Conservation (phyloP, 2,329 filamentous ascomycete genomes). For the Phaeoacremonium minimum region DNA sequence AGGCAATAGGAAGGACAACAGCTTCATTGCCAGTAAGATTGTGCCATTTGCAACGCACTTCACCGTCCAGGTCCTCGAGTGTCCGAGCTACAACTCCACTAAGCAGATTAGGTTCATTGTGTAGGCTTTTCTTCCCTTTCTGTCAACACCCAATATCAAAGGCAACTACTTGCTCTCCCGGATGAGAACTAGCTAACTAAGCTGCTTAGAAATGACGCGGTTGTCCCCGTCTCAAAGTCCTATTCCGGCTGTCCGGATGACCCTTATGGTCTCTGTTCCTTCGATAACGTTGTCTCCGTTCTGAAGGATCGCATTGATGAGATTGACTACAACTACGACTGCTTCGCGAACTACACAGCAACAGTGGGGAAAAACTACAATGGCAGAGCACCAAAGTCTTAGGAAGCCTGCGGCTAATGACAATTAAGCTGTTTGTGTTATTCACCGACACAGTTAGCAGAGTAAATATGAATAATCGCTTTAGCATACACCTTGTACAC, state of each 20-base stretch:
- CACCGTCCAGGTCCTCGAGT: constrained; percentile 25
- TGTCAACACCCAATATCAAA: neutral
- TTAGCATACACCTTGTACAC: too few relatives aligned
- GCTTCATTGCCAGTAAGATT: constrained; percentile 22
- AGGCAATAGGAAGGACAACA: constrained; percentile 15
- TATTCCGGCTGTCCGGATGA: constrained; percentile 19
- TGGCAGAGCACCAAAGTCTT: constrained; percentile 19
- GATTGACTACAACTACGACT: constrained; percentile 25
- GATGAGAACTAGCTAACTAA: neutral
- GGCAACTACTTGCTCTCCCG: neutral
- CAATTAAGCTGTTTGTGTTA: too few relatives aligned
- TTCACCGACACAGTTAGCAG: too few relatives aligned
- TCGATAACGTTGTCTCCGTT: constrained; percentile 22
- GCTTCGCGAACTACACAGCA: constrained; percentile 21
- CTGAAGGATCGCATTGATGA: constrained; percentile 22
- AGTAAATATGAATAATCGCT: too few relatives aligned
- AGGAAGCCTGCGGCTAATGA: neutral
- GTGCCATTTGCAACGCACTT: constrained; percentile 27
- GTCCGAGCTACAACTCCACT: constrained; percentile 20
- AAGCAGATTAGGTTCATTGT: constrained; percentile 26
- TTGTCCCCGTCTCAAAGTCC: constrained; percentile 19
- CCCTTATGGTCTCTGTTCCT: constrained; percentile 22
- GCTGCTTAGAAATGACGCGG: constrained; percentile 24
- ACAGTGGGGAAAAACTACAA: constrained; percentile 20
- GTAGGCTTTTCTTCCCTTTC: constrained; percentile 13